Conservation (phyloP, 129 eudicot species). For the Flaveria trinervia region DNA sequence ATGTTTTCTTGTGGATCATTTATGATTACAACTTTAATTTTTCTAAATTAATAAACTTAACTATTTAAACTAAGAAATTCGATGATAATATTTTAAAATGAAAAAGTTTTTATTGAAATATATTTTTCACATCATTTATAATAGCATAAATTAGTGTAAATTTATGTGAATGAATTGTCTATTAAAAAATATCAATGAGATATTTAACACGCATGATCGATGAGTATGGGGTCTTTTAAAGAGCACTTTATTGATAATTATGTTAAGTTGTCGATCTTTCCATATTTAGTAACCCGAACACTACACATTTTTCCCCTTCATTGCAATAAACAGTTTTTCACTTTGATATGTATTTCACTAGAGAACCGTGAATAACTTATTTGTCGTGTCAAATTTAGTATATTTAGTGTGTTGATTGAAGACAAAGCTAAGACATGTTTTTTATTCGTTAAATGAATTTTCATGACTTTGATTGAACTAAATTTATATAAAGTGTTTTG, state of each 20-base stretch:
- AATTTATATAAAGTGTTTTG: no score
- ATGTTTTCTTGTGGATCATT: no score
- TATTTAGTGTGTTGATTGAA: background rate
- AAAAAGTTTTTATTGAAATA: no score
- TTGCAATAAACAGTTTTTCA: background rate
- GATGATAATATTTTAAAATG: no score
- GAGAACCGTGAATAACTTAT: background rate
- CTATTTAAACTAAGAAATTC: no score
- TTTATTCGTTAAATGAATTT: no score
- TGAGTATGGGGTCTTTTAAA: constrained; percentile 33
- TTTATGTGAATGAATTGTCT: no score
- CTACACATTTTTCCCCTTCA: constrained; percentile 11
- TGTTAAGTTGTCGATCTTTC: constrained; percentile 23
- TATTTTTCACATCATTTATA: no score
- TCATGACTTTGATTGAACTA: no score
- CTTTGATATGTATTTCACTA: background rate
- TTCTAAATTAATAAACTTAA: no score
- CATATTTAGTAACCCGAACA: constrained; percentile 22
- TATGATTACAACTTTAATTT: no score
- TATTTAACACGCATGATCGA: background rate
- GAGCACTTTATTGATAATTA: constrained; percentile 23
- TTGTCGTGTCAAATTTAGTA: constrained; percentile 12
- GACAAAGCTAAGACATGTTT: constrained; percentile 8
- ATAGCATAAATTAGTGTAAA: no score
- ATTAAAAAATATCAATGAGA: background rate